Evolutionary conservation across 108 stramenopile genomes (phyloP), one percentile per base, ranked within the genome.

Genomic region (Pseudonitzschia multiseries): DNA sequence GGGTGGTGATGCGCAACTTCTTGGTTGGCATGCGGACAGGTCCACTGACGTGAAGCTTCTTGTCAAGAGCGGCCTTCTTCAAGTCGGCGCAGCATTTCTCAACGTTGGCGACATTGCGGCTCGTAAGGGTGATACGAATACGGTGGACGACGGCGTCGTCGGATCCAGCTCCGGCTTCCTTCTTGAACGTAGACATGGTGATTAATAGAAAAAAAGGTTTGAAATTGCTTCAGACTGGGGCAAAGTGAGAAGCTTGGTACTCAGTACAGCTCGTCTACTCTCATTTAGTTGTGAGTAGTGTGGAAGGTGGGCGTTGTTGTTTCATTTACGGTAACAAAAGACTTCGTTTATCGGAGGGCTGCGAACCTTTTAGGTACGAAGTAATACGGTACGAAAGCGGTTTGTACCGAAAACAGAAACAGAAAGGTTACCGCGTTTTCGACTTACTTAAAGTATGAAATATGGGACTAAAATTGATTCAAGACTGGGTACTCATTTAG

Each of bases 1-100:
- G 97, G 78, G 97, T 99, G 72, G 97, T 97, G 78, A 99, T 96
- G 65, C 77, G 81, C 79, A 99, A 90, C 70, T 85, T 84, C 93
- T 99, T 99, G 86, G 99, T 99, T 62, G 99, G 99, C 60, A 99
- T 86, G 81, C 99, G 97, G 57, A 98, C 97, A 44, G 98, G 99
- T 64, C 98, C 98, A 63, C 82, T 84, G 44, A 98, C 98, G 57
- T 89, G 92, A 62, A 99, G 88, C 82, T 98, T 87, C 86, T 96
- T 87, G 79, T 98, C 96, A 31, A 96, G 69, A 61, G 98, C 96
- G 54, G 86, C 83, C 80, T 87, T 89, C 93, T 99, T 99, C 72
- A 99, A 78, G 78, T 97, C 96, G 26, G 97, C 91, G 87, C 99
- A 99, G 29, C 99, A 94, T 87, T 98, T 99, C 79, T 99, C 99